Evolutionary conservation across 306 rosid genomes (phyloP).

Genomic region (Leucaena leucocephala): DNA sequence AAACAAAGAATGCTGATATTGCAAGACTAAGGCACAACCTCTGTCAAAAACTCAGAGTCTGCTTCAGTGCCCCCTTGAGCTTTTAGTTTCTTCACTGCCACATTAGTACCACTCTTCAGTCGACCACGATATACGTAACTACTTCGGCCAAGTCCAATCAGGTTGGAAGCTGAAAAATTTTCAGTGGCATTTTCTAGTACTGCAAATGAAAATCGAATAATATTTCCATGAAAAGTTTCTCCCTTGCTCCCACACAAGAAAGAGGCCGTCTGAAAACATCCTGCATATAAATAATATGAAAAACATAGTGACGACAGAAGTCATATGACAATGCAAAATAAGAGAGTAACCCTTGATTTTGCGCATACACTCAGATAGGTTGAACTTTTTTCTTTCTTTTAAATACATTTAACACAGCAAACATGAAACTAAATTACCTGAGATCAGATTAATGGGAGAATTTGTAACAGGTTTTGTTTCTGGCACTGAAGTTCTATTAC

Average conservation of each 20-base stretch:
- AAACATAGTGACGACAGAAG: slow-evolving; percentile 21
- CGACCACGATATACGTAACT: slow-evolving; percentile 87
- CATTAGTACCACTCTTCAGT: slow-evolving; percentile 65
- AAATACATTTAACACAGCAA: slow-evolving; percentile 1
- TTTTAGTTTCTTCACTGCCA: slow-evolving; percentile 82
- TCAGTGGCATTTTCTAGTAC: slow-evolving; percentile 85
- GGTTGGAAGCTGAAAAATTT: slow-evolving; percentile 73
- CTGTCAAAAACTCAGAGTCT: slow-evolving; percentile 70
- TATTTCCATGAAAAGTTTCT: slow-evolving; percentile 64
- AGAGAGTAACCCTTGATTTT: neutral
- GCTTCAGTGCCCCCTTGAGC: slow-evolving; percentile 70
- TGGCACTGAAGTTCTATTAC: slow-evolving; percentile 52
- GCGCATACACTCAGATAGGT: neutral
- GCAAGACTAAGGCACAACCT: slow-evolving; percentile 55
- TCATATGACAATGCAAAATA: slow-evolving; percentile 14
- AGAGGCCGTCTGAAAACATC: slow-evolving; percentile 71
- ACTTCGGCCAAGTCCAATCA: slow-evolving; percentile 89
- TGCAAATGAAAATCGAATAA: slow-evolving; percentile 72
- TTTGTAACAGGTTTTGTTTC: slow-evolving; percentile 49
- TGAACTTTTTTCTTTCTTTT: neutral
- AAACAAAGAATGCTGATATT: slow-evolving; percentile 27
- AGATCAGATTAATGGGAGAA: slow-evolving; percentile 54
- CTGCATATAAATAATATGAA: slow-evolving; percentile 37
- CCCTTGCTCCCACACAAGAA: slow-evolving; percentile 59
- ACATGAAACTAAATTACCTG: slow-evolving; percentile 46